Percentiles rank a stretch among this genome's conserved stretches.
Evolutionary conservation across 305 asterid species (phyloP).

Genomic region (Fraxinus angustifolia): DNA sequence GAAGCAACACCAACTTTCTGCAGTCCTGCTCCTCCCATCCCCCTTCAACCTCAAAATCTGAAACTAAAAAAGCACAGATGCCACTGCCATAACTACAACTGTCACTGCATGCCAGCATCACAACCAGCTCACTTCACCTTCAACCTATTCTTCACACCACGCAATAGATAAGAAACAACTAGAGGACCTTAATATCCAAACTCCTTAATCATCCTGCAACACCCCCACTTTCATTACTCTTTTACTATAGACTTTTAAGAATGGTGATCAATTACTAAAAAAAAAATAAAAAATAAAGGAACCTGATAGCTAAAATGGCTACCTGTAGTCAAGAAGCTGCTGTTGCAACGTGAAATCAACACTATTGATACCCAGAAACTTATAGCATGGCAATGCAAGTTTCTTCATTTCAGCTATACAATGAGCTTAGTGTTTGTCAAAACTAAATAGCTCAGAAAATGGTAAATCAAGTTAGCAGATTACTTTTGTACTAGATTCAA

Average conservation of each 20-base stretch:
- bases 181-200: neutral
- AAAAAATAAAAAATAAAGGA: neutral
- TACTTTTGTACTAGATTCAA: neutral
- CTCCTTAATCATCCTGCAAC: neutral
- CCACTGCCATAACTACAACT: neutral
- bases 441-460: neutral
- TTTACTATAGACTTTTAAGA: neutral
- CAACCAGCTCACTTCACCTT: neutral
- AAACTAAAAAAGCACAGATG: neutral
- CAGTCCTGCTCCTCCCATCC: neutral
- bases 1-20: neutral
- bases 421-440: neutral
- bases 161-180: neutral
- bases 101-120: neutral
- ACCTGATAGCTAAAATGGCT: neutral
- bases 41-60: neutral
- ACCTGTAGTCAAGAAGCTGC: neutral
- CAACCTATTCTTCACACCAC: neutral
- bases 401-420: neutral
- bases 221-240: neutral
- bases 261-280: neutral
- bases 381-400: neutral
- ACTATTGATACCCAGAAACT: neutral
- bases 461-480: neutral
- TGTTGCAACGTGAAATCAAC: neutral